Evolutionary conservation across 805 yeast species (phyloP).

Genomic region (Brettanomyces bruxellensis): DNA sequence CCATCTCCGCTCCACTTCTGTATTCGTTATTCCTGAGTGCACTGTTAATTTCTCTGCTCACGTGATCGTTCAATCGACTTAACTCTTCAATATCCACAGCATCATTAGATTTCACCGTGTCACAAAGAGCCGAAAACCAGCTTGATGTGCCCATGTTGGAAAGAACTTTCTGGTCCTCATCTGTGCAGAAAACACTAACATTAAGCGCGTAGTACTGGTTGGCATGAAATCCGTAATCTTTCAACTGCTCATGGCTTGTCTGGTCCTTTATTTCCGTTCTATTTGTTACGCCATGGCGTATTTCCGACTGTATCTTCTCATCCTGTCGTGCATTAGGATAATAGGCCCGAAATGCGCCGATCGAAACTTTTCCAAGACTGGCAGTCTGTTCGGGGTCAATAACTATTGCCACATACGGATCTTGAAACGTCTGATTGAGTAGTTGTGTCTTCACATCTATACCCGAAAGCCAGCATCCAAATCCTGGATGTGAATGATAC

Average conservation of each 20-base stretch:
- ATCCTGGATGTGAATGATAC: conserved; percentile 97
- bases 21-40: too few relatives aligned
- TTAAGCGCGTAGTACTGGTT: conserved; percentile 59
- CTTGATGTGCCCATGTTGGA: conserved; percentile 34
- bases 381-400: conserved; percentile 72
- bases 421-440: conserved; percentile 81
- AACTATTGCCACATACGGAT: conserved; percentile 84
- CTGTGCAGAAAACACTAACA: conserved; percentile 48
- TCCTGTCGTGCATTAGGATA: conserved; percentile 14
- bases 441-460: conserved; percentile 87
- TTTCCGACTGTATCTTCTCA: background rate
- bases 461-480: conserved; percentile 93
- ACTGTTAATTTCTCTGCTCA: too few relatives aligned
- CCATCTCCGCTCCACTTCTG: too few relatives aligned
- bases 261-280: too few relatives aligned
- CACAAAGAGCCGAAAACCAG: conserved; percentile 34
- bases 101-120: background rate
- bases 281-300: too few relatives aligned
- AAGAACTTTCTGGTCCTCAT: conserved; percentile 39
- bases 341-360: conserved; percentile 83
- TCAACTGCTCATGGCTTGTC: conserved; percentile 25
- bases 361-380: conserved; percentile 58
- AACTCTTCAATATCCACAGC: background rate
- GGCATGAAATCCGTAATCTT: conserved; percentile 66
- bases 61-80: background rate